These are phyloP conservation scores for Cyclotella kingstonii DNA, from an alignment of 108 stramenopile genomes.

Conservation along the genomic window DNA sequence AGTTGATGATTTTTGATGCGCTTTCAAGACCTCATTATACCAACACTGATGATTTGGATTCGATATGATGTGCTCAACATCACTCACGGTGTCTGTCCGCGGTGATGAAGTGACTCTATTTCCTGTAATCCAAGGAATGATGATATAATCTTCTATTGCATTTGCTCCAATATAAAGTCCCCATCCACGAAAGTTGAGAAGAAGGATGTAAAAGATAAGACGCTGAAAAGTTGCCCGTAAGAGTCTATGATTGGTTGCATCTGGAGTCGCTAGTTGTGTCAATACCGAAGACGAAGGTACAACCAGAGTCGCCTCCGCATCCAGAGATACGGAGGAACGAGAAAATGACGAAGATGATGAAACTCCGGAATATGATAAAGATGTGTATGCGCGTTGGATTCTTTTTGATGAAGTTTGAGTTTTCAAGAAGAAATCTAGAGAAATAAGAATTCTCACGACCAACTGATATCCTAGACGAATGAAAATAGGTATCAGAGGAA, in stretches of 20 bases:
- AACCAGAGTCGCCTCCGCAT: background rate
- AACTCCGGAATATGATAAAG: background rate
- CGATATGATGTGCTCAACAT: conserved; percentile 27
- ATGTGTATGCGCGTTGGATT: background rate
- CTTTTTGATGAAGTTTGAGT: background rate
- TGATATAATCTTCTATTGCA: conserved; percentile 53
- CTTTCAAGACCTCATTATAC: conserved; percentile 56
- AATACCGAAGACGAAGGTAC: background rate
- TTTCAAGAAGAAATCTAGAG: background rate
- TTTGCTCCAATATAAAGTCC: conserved; percentile 66
- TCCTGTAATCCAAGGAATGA: conserved; percentile 25
- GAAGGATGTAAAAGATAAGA: conserved; percentile 54
- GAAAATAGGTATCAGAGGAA: conserved; percentile 76
- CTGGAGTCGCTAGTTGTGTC: background rate
- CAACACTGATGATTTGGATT: conserved; percentile 47
- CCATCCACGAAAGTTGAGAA: conserved; percentile 67
- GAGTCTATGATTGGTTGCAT: background rate
- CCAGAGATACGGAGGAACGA: background rate
- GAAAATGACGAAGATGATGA: conserved; percentile 18
- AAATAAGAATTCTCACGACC: background rate
- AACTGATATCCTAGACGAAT: conserved; percentile 42
- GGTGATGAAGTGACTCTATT: conserved; percentile 23
- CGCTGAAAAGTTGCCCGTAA: conserved; percentile 27
- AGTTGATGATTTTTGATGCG: conserved; percentile 29
- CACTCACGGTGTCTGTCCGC: conserved; percentile 31